Conservation (phyloP, 1,284 basidiomycete species). For the Cryptococcus sp. region DNA sequence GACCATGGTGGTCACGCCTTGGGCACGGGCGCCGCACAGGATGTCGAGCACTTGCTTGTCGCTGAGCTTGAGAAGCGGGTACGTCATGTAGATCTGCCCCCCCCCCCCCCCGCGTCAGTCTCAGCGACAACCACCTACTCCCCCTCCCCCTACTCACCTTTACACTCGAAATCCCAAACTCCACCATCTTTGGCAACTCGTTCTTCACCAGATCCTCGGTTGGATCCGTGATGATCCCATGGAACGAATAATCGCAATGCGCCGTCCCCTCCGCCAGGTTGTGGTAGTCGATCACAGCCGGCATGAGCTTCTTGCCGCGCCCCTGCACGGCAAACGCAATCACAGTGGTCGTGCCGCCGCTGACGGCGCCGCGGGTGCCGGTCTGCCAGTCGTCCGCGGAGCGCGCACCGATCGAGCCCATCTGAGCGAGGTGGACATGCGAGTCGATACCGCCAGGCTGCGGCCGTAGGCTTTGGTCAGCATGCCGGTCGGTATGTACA, state of each 20-base stretch:
- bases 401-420: not conserved
- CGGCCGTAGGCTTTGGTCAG: too few relatives aligned
- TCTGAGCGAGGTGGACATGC: slow-evolving; percentile 14
- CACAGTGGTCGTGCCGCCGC: slow-evolving; percentile 22
- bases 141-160: slow-evolving; percentile 14
- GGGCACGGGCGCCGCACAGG: slow-evolving; percentile 15
- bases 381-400: slow-evolving; percentile 21
- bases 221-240: slow-evolving; percentile 17
- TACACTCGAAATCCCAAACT: slow-evolving; percentile 15
- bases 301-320: slow-evolving; percentile 9
- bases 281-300: slow-evolving; percentile 14
- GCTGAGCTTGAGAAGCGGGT: slow-evolving; percentile 8
- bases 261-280: slow-evolving; percentile 7
- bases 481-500: too few relatives aligned
- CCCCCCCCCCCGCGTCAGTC: too few relatives aligned
- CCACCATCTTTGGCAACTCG: slow-evolving; percentile 4
- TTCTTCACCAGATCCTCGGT: not conserved
- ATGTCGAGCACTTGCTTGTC: slow-evolving; percentile 21
- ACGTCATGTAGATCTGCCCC: slow-evolving; percentile 23
- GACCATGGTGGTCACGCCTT: slow-evolving; percentile 20
- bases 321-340: slow-evolving; percentile 16
- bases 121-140: not conserved
- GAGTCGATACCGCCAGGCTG: slow-evolving; percentile 14
- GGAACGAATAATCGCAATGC: slow-evolving; percentile 19
- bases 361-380: slow-evolving; percentile 13